Evolutionary conservation across 257 asterid species (phyloP).

Genomic region (Solanum clarkiae): DNA sequence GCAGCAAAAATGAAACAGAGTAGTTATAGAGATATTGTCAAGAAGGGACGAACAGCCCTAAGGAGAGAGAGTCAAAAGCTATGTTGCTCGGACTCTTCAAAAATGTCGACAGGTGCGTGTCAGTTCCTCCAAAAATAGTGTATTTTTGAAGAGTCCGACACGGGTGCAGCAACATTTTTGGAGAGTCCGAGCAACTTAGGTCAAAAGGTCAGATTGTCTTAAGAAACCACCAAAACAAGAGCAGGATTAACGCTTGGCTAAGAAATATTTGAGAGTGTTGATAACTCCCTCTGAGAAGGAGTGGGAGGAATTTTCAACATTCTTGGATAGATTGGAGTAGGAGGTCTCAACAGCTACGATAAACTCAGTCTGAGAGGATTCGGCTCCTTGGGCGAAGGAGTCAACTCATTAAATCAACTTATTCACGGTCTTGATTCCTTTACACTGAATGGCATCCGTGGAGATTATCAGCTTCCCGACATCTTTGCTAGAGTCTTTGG

Average conservation of each 20-base stretch:
- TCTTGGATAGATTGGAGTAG: neutral
- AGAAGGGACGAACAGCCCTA: neutral
- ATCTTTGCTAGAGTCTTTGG: neutral
- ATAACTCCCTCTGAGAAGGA: neutral
- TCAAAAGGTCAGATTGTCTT: neutral
- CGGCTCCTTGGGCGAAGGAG: neutral
- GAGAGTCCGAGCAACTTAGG: neutral
- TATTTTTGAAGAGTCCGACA: too few relatives aligned
- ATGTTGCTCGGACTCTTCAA: too few relatives aligned
- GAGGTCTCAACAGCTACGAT: neutral
- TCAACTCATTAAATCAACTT: neutral
- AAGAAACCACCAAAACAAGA: neutral
- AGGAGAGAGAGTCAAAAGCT: neutral
- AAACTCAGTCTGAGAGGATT: neutral
- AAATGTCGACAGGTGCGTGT: too few relatives aligned
- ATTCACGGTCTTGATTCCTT: neutral
- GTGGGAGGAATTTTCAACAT: neutral
- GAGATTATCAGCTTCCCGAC: neutral
- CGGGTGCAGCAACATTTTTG: too few relatives aligned
- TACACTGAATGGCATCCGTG: neutral
- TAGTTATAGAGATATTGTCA: neutral
- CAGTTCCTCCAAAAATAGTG: too few relatives aligned
- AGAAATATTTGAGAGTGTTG: neutral
- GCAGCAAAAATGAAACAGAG: neutral
- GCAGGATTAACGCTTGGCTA: neutral